phyloP scores from a whole-genome alignment of 768 basidiomycete genomes.

The Pleurotus pulmonarius region DNA sequence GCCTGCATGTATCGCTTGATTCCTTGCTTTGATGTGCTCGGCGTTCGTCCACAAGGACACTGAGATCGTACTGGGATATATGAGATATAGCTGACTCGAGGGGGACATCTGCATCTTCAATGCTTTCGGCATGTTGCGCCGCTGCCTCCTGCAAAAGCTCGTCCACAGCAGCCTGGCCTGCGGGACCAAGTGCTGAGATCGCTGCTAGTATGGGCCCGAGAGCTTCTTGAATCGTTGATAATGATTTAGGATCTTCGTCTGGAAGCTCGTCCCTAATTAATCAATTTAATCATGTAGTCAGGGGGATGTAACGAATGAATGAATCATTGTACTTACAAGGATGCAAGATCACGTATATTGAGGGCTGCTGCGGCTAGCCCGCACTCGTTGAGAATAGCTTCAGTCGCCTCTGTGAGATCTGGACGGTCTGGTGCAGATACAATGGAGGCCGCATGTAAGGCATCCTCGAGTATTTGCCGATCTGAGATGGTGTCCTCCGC shows the following conservation, averaged over 20 bases:
- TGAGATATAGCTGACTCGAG: background rate
- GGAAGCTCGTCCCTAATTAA: background rate
- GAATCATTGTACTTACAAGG: background rate
- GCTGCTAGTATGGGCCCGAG: background rate
- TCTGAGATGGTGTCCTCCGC: too few relatives aligned
- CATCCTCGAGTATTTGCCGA: background rate
- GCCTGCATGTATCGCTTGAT: slow-evolving; percentile 3
- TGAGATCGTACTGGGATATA: background rate
- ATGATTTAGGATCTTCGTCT: background rate
- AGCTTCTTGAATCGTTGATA: background rate
- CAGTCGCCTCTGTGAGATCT: background rate
- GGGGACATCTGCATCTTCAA: background rate
- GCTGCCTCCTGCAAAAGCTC: background rate
- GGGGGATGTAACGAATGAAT: too few relatives aligned
- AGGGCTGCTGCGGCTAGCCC: background rate
- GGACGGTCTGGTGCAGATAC: background rate
- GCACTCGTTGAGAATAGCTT: background rate
- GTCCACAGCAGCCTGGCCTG: background rate
- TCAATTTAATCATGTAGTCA: too few relatives aligned
- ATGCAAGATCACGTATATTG: background rate
- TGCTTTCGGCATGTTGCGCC: too few relatives aligned
- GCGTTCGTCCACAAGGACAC: slow-evolving; percentile 7
- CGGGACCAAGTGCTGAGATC: background rate
- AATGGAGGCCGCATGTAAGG: background rate
- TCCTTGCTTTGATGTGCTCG: slow-evolving; percentile 16